Percentiles rank a stretch among this genome's conserved stretches.
Conservation (phyloP, 2,329 filamentous ascomycete genomes). For the Didymella arachidicola region DNA sequence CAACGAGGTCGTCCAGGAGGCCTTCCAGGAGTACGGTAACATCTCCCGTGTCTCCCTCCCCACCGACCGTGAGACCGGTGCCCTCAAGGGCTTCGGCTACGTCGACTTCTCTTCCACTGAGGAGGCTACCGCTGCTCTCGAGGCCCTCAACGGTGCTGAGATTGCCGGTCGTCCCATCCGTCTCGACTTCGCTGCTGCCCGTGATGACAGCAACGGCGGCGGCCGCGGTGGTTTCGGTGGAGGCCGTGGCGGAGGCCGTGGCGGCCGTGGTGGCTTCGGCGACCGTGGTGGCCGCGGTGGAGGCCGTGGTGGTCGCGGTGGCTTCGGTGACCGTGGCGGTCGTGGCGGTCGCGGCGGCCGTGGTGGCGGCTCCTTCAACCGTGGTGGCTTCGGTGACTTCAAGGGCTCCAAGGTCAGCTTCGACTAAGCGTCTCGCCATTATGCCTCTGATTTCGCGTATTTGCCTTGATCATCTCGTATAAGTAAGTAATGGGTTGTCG, state of each 20-base stretch:
- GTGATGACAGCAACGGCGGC: constrained; percentile 65
- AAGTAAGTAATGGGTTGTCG: constrained; percentile 36
- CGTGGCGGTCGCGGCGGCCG: constrained; percentile 60
- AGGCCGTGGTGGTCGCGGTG: constrained; percentile 56
- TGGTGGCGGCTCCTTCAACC: constrained; percentile 54
- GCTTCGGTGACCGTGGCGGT: constrained; percentile 53
- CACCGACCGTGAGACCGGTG: constrained; percentile 83
- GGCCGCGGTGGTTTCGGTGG: constrained; percentile 62
- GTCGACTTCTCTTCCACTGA: constrained; percentile 83
- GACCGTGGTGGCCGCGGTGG: constrained; percentile 60
- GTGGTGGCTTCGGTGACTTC: constrained; percentile 70
- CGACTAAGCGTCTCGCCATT: constrained; percentile 36
- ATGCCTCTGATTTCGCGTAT: constrained; percentile 25
- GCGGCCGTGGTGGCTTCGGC: constrained; percentile 55
- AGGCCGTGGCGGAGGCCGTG: constrained; percentile 61
- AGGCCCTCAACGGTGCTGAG: constrained; percentile 73
- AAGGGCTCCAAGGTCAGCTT: constrained; percentile 83
- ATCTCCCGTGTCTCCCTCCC: constrained; percentile 85
- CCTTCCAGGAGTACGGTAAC: constrained; percentile 74
- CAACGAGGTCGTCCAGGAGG: constrained; percentile 75
- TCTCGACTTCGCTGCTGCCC: constrained; percentile 80
- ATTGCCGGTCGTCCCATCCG: constrained; percentile 78
- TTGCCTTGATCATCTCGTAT: constrained; percentile 31
- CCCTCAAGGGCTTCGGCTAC: constrained; percentile 92
- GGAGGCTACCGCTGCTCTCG: constrained; percentile 79